Evolutionary conservation across 1,284 basidiomycete species (phyloP).

Genomic region (Cystobasidium slooffiae): DNA sequence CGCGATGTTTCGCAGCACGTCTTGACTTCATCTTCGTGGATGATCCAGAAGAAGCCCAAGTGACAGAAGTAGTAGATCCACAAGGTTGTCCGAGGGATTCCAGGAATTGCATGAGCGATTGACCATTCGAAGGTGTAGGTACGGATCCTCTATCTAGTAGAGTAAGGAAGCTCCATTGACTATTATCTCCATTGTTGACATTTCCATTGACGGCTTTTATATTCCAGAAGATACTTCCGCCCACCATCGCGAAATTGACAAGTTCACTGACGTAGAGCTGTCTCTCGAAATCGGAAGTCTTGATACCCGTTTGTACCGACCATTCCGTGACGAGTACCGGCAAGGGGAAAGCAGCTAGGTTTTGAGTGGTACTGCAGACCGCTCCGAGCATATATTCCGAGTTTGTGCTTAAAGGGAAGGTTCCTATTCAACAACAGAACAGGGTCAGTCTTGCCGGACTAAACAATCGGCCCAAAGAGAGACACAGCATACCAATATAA

Average conservation of each 20-base stretch:
- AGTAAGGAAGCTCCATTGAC: conserved; percentile 34
- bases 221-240: conserved; percentile 42
- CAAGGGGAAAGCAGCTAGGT: conserved; percentile 51
- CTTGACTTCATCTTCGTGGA: conserved; percentile 2
- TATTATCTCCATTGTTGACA: conserved; percentile 36
- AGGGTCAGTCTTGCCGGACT: background rate
- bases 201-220: conserved; percentile 39
- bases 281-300: conserved; percentile 51
- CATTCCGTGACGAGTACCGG: conserved; percentile 53
- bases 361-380: conserved; percentile 51
- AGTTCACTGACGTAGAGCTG: conserved; percentile 52
- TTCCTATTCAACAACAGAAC: conserved; percentile 43
- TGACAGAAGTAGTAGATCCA: conserved; percentile 18
- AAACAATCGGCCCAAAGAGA: background rate
- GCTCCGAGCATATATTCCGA: conserved; percentile 18
- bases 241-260: conserved; percentile 49
- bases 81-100: conserved; percentile 18
- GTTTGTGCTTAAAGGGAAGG: conserved; percentile 53
- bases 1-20: conserved; percentile 2
- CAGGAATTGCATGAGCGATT: conserved; percentile 22
- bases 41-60: conserved; percentile 24
- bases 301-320: conserved; percentile 50
- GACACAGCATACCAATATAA: conserved; percentile 16
- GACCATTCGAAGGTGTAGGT: conserved; percentile 35
- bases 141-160: conserved; percentile 17